Evolutionary conservation across 2,329 filamentous ascomycete species (phyloP).

Genomic region (Xylariaceae sp.): DNA sequence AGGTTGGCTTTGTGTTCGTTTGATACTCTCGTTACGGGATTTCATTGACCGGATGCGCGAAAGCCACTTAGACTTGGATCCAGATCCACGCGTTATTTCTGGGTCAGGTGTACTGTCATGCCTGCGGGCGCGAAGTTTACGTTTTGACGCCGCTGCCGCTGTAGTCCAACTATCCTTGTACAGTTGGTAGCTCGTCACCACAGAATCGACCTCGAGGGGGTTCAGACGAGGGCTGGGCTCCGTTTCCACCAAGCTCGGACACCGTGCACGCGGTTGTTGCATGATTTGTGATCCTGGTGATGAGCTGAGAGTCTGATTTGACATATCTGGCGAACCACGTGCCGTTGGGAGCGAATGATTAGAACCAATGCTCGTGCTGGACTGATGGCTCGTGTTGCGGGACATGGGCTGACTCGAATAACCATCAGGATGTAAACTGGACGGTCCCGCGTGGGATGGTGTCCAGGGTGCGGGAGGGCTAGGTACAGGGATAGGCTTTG

Average conservation of each 20-base stretch:
- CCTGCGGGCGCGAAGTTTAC: constrained; percentile 11
- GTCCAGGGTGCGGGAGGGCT: constrained; percentile 23
- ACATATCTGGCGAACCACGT: constrained; percentile 8
- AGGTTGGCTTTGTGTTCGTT: constrained; percentile 6
- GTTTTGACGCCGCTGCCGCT: neutral
- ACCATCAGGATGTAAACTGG: constrained; percentile 31
- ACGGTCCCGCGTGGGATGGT: constrained; percentile 22
- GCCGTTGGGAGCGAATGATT: constrained; percentile 11
- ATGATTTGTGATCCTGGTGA: constrained; percentile 28
- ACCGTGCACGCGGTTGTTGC: constrained; percentile 27
- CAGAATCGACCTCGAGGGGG: constrained; percentile 22
- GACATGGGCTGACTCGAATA: constrained; percentile 49
- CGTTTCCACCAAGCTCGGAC: constrained; percentile 40
- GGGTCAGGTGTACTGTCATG: constrained; percentile 9
- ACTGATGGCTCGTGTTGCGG: constrained; percentile 40
- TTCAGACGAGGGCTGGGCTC: constrained; percentile 39
- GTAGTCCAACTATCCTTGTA: constrained; percentile 15
- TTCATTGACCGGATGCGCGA: constrained; percentile 18
- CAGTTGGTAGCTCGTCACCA: constrained; percentile 30
- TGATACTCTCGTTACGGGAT: constrained; percentile 8
- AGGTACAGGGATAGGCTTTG: constrained; percentile 18
- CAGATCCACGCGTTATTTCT: neutral
- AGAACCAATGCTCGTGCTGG: constrained; percentile 30
- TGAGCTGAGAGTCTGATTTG: constrained; percentile 15
- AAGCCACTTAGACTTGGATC: constrained; percentile 4